A percentile compares a stretch with the other conserved stretches of the same genome.
These are phyloP conservation scores for Xylariaceae sp. DNA, from an alignment of 2,329 filamentous ascomycete species.

Conservation along the genomic window DNA sequence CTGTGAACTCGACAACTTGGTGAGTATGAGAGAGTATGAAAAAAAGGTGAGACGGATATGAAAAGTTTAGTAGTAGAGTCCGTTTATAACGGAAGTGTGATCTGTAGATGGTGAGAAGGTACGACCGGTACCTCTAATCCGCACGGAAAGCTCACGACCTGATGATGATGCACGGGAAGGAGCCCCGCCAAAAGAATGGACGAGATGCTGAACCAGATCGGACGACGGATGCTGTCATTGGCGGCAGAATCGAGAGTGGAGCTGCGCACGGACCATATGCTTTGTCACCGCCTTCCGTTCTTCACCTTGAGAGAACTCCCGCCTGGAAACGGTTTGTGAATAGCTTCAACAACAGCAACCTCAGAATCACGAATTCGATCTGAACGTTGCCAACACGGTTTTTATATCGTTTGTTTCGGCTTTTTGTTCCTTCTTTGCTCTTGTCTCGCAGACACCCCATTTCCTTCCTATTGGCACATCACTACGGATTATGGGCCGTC, in stretches of 20 bases:
- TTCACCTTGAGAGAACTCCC: neutral
- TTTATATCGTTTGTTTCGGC: too few species aligned
- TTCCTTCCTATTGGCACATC: too few species aligned
- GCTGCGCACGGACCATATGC: neutral
- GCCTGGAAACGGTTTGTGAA: too few species aligned
- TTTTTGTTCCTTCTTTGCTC: too few species aligned
- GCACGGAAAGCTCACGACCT: neutral
- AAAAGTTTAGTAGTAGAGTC: too few species aligned
- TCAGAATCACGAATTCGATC: neutral
- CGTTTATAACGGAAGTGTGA: neutral
- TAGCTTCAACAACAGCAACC: neutral
- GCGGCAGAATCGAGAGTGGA: neutral
- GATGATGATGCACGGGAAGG: neutral
- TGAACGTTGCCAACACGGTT: neutral
- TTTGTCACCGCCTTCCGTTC: slow-evolving; percentile 16
- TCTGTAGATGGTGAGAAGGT: neutral
- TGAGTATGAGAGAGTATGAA: neutral
- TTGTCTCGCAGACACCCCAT: too few species aligned
- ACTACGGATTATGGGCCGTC: too few species aligned
- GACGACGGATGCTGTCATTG: neutral
- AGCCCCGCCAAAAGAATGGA: neutral
- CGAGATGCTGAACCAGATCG: neutral
- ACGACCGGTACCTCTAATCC: neutral
- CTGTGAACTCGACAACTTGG: neutral
- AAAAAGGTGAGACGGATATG: neutral